A percentile compares a stretch with the other conserved stretches of the same genome.
phyloP scores from a whole-genome alignment of 495 filamentous ascomycete species.

The Letharia columbiana region DNA sequence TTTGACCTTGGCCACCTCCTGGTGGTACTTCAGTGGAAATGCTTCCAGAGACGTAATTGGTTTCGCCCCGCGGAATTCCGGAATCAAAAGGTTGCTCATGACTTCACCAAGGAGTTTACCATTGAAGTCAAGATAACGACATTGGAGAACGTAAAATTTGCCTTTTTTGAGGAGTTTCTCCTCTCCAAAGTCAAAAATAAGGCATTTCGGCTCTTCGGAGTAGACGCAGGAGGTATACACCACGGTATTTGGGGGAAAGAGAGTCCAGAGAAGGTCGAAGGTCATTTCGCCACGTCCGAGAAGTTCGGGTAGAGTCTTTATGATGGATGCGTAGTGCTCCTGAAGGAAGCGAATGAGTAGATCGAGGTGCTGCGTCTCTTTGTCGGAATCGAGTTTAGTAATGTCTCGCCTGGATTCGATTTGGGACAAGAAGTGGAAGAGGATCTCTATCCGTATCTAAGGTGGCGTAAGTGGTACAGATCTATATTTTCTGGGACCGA shows the following conservation, averaged over 20 bases:
- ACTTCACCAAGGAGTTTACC: constrained; percentile 42
- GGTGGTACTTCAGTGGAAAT: constrained; percentile 14
- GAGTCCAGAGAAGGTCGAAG: constrained; percentile 40
- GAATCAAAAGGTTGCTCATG: constrained; percentile 38
- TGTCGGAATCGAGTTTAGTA: constrained; percentile 4
- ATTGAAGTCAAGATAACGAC: constrained; percentile 33
- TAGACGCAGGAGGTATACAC: constrained; percentile 39
- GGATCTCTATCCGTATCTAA: constrained; percentile 21
- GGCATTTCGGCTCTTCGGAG: constrained; percentile 32
- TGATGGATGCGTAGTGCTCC: constrained; percentile 30
- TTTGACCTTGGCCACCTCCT: constrained; percentile 12
- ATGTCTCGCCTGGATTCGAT: constrained; percentile 23
- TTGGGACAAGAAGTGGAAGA: constrained; percentile 33
- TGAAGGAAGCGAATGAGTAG: constrained; percentile 37
- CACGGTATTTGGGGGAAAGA: constrained; percentile 36
- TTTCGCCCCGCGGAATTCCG: constrained; percentile 46
- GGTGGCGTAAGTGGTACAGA: neutral
- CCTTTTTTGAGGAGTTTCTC: constrained; percentile 27
- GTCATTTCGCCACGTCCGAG: constrained; percentile 36
- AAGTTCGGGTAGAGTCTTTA: constrained; percentile 33
- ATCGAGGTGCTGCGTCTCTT: constrained; percentile 28
- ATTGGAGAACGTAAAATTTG: constrained; percentile 32
- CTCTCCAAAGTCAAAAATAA: constrained; percentile 26
- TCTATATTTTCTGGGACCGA: too few species aligned
- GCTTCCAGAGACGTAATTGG: constrained; percentile 44